Percentiles rank a stretch among this genome's conserved stretches.
Evolutionary conservation across 1,284 basidiomycete genomes (phyloP).

Genomic region (Puccinia triticina): DNA sequence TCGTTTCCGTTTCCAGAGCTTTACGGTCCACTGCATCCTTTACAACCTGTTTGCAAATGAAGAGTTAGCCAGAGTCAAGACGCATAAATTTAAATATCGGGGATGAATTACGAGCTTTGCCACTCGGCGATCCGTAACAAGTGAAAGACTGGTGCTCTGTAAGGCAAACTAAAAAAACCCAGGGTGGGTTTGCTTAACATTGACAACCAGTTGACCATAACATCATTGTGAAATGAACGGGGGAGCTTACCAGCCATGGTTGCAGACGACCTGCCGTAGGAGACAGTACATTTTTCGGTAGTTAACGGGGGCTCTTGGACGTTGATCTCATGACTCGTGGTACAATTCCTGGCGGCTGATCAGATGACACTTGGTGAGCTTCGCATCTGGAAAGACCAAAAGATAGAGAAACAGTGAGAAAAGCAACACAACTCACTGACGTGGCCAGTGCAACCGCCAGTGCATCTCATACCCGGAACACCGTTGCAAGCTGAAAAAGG

Average conservation of each 20-base stretch:
- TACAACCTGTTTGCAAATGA: conserved; percentile 9
- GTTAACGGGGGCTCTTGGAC: not conserved
- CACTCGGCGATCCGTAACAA: not conserved
- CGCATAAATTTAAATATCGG: not conserved
- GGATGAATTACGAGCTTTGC: not conserved
- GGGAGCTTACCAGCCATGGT: not conserved
- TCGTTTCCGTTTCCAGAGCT: not conserved
- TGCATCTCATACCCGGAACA: not conserved
- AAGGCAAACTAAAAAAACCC: not conserved
- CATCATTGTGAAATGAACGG: not conserved
- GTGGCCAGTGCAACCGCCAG: conserved; percentile 12
- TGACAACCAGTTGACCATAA: not conserved
- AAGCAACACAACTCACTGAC: conserved; percentile 18
- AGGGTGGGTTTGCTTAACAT: not conserved
- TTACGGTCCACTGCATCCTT: not conserved
- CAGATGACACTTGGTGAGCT: not conserved
- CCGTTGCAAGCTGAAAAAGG: not conserved
- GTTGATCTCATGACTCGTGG: not conserved
- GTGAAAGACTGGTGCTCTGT: not conserved
- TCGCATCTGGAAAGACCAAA: not conserved
- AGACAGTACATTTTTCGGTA: conserved; percentile 21
- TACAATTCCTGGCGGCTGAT: conserved; percentile 3
- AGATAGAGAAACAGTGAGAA: too few species aligned
- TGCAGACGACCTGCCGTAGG: not conserved
- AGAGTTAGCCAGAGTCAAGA: not conserved